Percentiles rank a stretch among this genome's conserved stretches.
phyloP scores from a whole-genome alignment of 2,329 filamentous ascomycete genomes.

The Microcera coccophila region DNA sequence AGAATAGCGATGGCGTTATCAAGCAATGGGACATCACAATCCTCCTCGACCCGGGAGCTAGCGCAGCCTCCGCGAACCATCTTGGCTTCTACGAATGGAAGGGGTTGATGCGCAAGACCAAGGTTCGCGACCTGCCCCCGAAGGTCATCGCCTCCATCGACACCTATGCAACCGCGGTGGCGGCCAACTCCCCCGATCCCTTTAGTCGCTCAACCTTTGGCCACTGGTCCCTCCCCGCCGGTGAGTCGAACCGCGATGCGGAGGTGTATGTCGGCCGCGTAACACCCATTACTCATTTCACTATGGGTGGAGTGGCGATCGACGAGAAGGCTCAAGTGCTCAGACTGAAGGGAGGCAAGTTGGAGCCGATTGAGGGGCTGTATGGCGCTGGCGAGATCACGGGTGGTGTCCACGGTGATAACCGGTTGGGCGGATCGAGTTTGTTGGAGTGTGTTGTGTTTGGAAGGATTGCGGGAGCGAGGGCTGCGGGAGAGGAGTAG shows the following conservation, averaged over 20 bases:
- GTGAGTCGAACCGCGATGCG: slow-evolving; percentile 44
- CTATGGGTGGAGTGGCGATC: slow-evolving; percentile 62
- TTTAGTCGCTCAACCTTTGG: slow-evolving; percentile 52
- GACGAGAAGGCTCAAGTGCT: slow-evolving; percentile 52
- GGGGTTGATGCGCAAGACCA: slow-evolving; percentile 54
- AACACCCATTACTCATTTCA: slow-evolving; percentile 63
- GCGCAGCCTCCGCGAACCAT: slow-evolving; percentile 50
- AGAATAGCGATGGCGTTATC: slow-evolving; percentile 26
- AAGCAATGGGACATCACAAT: slow-evolving; percentile 58
- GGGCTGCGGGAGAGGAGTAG: slow-evolving; percentile 14
- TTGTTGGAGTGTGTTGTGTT: slow-evolving; percentile 62
- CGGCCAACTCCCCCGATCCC: slow-evolving; percentile 37
- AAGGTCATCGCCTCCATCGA: slow-evolving; percentile 41
- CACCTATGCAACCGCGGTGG: slow-evolving; percentile 45
- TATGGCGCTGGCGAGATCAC: slow-evolving; percentile 64
- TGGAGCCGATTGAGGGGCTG: slow-evolving; percentile 49
- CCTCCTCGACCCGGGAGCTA: slow-evolving; percentile 56
- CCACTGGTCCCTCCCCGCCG: slow-evolving; percentile 47
- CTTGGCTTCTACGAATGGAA: slow-evolving; percentile 63
- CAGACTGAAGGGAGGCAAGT: slow-evolving; percentile 28
- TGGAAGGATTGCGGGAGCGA: slow-evolving; percentile 52
- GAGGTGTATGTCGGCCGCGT: slow-evolving; percentile 56
- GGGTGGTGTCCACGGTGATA: slow-evolving; percentile 61
- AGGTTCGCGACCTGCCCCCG: slow-evolving; percentile 46
- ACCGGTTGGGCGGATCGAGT: slow-evolving; percentile 58